A percentile compares a stretch with the other conserved stretches of the same genome.
phyloP scores from a whole-genome alignment of 2,329 filamentous ascomycete genomes.

The Neonectria punicea region DNA sequence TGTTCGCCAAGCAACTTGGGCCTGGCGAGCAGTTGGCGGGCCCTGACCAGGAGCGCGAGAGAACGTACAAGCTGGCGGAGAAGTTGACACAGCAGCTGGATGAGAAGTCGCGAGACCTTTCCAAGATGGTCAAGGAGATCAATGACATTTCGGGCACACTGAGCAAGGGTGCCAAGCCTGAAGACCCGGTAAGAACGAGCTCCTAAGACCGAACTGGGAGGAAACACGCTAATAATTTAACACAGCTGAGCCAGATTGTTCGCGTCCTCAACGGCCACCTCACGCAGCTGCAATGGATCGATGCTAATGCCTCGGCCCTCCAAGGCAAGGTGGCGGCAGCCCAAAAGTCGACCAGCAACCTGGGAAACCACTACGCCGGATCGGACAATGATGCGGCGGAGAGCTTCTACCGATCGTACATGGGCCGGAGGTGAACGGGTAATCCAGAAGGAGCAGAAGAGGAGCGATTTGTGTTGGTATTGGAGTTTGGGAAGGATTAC shows the following conservation, averaged over 20 bases:
- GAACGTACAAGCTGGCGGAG: conserved; percentile 95
- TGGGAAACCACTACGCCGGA: conserved; percentile 67
- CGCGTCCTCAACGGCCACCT: conserved; percentile 94
- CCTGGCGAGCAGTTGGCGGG: conserved; percentile 80
- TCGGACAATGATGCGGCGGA: conserved; percentile 79
- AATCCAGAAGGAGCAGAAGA: background rate
- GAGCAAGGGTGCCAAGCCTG: conserved; percentile 87
- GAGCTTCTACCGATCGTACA: conserved; percentile 90
- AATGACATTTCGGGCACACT: conserved; percentile 91
- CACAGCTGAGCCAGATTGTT: conserved; percentile 90
- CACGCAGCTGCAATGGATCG: conserved; percentile 91
- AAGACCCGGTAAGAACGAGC: conserved; percentile 77
- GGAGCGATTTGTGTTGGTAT: conserved; percentile 31
- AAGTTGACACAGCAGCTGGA: conserved; percentile 90
- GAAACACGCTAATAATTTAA: conserved; percentile 38
- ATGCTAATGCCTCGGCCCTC: conserved; percentile 82
- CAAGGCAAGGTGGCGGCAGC: conserved; percentile 85
- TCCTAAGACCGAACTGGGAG: conserved; percentile 15
- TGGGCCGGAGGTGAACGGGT: conserved; percentile 72
- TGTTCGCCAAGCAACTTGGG: conserved; percentile 84
- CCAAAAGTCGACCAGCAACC: conserved; percentile 78
- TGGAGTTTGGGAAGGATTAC: conserved; percentile 41
- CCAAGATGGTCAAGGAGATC: conserved; percentile 98
- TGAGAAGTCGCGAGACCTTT: conserved; percentile 91
- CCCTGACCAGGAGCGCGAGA: conserved; percentile 94